phyloP scores from a whole-genome alignment of 345 rosid species.

The Lepidium didymum region DNA sequence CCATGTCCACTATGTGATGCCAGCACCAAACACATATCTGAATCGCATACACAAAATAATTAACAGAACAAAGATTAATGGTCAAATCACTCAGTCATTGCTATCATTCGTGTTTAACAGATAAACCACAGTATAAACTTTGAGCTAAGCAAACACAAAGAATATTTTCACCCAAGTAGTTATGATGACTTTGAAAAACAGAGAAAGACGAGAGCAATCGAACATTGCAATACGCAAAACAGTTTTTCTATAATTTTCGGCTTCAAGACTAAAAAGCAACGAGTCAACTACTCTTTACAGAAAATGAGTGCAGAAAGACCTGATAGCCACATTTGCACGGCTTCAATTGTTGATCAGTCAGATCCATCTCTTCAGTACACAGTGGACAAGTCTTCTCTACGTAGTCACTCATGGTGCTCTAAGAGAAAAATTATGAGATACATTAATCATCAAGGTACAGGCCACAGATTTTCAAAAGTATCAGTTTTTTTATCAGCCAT shows the following conservation, averaged over 20 bases:
- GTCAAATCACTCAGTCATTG: background rate
- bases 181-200: background rate
- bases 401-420: slow-evolving; percentile 64
- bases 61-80: background rate
- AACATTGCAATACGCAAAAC: background rate
- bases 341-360: slow-evolving; percentile 84
- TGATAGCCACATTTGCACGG: slow-evolving; percentile 88
- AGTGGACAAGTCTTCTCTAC: slow-evolving; percentile 76
- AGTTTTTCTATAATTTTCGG: background rate
- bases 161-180: background rate
- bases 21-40: slow-evolving; percentile 98
- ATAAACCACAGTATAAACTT: background rate
- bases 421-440: background rate
- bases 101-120: background rate
- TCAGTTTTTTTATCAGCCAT: background rate
- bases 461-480: background rate
- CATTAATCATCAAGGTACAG: background rate
- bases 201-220: background rate
- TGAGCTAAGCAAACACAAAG: background rate
- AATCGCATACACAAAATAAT: background rate
- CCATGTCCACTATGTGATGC: slow-evolving; percentile 94
- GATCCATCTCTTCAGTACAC: slow-evolving; percentile 82
- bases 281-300: background rate
- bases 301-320: slow-evolving; percentile 31
- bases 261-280: background rate